Evolutionary conservation across 495 filamentous ascomycete species (phyloP).

Genomic region (Cudoniella acicularis): DNA sequence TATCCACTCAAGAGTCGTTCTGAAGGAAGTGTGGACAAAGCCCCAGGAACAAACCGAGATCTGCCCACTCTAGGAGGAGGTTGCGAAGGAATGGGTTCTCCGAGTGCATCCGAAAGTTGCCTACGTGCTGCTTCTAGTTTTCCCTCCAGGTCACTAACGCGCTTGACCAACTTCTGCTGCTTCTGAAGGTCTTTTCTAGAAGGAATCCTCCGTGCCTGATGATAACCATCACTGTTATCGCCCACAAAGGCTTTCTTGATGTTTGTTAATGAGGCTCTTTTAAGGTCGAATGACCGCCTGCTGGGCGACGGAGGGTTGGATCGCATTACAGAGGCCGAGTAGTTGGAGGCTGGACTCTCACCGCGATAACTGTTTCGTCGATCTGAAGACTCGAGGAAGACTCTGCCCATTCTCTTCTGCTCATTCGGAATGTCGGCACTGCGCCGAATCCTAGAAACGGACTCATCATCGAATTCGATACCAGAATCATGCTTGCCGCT

Average conservation of each 20-base stretch:
- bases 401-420: constrained; percentile 20
- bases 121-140: constrained; percentile 56
- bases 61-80: constrained; percentile 35
- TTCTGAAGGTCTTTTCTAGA: constrained; percentile 59
- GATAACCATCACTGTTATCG: constrained; percentile 3
- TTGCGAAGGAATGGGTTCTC: constrained; percentile 36
- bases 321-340: neutral
- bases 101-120: constrained; percentile 49
- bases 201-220: constrained; percentile 41
- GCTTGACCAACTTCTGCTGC: constrained; percentile 59
- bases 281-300: constrained; percentile 14
- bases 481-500: constrained; percentile 22
- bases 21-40: constrained; percentile 56
- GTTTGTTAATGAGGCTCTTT: constrained; percentile 18
- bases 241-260: constrained; percentile 15
- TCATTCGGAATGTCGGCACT: constrained; percentile 10
- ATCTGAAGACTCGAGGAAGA: constrained; percentile 17
- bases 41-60: constrained; percentile 51
- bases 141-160: constrained; percentile 61
- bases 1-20: constrained; percentile 48
- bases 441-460: neutral
- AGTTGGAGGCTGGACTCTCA: constrained; percentile 10
- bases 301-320: neutral
- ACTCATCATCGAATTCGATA: constrained; percentile 8
- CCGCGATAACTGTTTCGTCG: neutral